phyloP scores from a whole-genome alignment of 1,284 basidiomycete species.

The Hemileccinum hortonii region DNA sequence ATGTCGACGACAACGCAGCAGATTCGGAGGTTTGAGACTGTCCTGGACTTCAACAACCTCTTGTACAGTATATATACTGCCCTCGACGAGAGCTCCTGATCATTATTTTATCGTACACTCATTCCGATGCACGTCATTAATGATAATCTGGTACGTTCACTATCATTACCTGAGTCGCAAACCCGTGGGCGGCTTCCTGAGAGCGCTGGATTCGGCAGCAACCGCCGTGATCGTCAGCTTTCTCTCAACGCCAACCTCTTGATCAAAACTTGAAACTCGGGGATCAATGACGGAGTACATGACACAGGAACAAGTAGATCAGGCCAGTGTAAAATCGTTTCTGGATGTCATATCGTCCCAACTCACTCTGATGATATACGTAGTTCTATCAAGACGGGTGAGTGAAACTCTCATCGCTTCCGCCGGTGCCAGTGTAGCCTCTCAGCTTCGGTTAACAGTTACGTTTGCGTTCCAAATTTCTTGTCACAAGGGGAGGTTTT shows the following conservation, averaged over 20 bases:
- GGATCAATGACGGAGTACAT: conserved; percentile 33
- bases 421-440: neutral
- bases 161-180: no score
- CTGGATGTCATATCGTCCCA: neutral
- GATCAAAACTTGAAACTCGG: neutral
- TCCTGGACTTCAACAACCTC: neutral
- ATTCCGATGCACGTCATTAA: conserved; percentile 5
- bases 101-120: conserved; percentile 14
- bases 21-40: conserved; percentile 29
- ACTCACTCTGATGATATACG: neutral
- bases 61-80: conserved; percentile 13
- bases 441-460: conserved; percentile 45
- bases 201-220: no score
- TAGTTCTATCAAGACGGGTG: conserved; percentile 29
- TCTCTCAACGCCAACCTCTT: no score
- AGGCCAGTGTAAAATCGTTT: conserved; percentile 28
- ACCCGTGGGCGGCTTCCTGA: no score
- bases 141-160: neutral
- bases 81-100: neutral
- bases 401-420: neutral
- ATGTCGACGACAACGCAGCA: conserved; percentile 27
- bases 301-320: conserved; percentile 41
- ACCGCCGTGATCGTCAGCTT: no score
- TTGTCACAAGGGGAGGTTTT: conserved; percentile 57
- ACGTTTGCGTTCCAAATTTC: conserved; percentile 78